A percentile compares a stretch with the other conserved stretches of the same genome.
Evolutionary conservation across 345 rosid genomes (phyloP).

Genomic region (Lagerstroemia speciosa): DNA sequence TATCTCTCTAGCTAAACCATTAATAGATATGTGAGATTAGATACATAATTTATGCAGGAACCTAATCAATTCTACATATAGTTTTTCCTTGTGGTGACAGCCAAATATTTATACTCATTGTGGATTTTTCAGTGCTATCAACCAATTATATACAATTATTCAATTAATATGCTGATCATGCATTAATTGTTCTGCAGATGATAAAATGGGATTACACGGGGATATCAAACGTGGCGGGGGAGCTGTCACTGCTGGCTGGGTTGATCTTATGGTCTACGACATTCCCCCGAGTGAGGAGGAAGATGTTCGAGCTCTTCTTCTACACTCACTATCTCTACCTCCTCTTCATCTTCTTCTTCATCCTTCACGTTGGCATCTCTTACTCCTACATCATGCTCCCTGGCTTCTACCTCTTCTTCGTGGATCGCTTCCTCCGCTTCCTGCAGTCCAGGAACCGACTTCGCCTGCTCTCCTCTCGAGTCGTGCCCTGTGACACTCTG

Average conservation of each 20-base stretch:
- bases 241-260: conserved; percentile 51
- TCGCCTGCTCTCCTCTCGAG: conserved; percentile 48
- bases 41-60: too few species aligned
- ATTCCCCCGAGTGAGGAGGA: conserved; percentile 38
- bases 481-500: conserved; percentile 50
- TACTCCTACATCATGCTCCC: conserved; percentile 54
- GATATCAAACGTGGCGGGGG: conserved; percentile 61
- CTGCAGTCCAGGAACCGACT: conserved; percentile 50
- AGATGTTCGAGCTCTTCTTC: conserved; percentile 69
- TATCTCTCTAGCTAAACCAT: too few species aligned
- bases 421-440: conserved; percentile 68
- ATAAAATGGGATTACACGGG: conserved; percentile 31
- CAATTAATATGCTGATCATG: not conserved
- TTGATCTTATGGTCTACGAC: conserved; percentile 62
- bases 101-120: too few species aligned
- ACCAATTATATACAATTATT: too few species aligned
- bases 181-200: conserved; percentile 27
- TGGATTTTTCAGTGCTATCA: too few species aligned
- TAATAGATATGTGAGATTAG: too few species aligned
- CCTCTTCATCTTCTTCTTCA: conserved; percentile 54
- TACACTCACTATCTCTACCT: conserved; percentile 70
- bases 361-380: conserved; percentile 55
- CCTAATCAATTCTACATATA: too few species aligned
- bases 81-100: too few species aligned
- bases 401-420: conserved; percentile 67